These are phyloP conservation scores for Boletus barrowsii DNA, from an alignment of 768 basidiomycete genomes.

Conservation along the genomic window DNA sequence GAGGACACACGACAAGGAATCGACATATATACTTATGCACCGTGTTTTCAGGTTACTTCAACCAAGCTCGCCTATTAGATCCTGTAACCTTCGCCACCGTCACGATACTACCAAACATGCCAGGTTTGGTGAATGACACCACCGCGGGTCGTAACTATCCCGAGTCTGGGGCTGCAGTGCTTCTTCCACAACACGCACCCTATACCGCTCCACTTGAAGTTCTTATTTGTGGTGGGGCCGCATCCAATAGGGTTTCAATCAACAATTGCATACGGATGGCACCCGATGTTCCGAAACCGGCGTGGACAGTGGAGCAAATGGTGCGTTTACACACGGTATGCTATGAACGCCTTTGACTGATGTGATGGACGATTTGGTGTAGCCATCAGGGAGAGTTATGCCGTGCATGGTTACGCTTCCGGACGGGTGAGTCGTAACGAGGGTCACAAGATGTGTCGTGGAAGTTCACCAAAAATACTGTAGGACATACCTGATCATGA, in stretches of 20 bases:
- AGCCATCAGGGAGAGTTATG: constrained; percentile 79
- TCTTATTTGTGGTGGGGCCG: constrained; percentile 78
- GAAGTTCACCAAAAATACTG: constrained; percentile 25
- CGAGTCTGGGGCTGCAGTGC: constrained; percentile 64
- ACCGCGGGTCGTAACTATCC: constrained; percentile 75
- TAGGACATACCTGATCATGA: constrained; percentile 75
- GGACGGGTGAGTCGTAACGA: constrained; percentile 18
- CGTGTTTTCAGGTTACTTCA: constrained; percentile 60
- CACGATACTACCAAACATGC: constrained; percentile 63
- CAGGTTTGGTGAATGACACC: constrained; percentile 69
- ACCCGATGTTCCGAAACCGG: constrained; percentile 59
- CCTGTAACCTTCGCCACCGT: constrained; percentile 65
- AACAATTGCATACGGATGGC: constrained; percentile 72
- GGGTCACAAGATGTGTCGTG: no score
- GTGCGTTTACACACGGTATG: constrained; percentile 36
- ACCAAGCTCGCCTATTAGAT: constrained; percentile 75
- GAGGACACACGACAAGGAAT: constrained; percentile 15
- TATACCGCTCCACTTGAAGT: constrained; percentile 69
- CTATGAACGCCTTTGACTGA: not conserved
- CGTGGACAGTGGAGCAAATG: constrained; percentile 79
- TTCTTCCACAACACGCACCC: constrained; percentile 68
- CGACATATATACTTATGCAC: not conserved
- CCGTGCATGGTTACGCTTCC: constrained; percentile 70
- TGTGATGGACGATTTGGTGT: not conserved
- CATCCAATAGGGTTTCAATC: constrained; percentile 40